Evolutionary conservation across 2,329 filamentous ascomycete species (phyloP).

Genomic region (Orbilia brochopaga): DNA sequence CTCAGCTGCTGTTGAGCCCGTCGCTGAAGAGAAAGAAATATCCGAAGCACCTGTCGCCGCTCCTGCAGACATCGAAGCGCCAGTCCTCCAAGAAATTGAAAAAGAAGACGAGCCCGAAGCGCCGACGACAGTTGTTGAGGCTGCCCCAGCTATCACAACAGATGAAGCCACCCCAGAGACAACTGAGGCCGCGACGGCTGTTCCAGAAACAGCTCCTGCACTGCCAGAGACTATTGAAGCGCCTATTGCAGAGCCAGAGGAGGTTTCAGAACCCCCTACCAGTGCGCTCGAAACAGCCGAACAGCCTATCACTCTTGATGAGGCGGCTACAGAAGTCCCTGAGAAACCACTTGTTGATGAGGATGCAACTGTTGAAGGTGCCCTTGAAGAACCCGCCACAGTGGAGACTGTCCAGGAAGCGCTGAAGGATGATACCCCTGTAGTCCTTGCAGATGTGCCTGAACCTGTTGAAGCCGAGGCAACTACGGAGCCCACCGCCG

Average conservation of each 20-base stretch:
- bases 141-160: constrained; percentile 6
- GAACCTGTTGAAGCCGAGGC: constrained; percentile 8
- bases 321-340: constrained; percentile 18
- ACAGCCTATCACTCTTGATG: constrained; percentile 24
- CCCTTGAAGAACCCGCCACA: constrained; percentile 11
- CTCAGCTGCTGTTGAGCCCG: background rate
- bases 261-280: constrained; percentile 4
- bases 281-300: constrained; percentile 17
- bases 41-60: constrained; percentile 5
- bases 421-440: background rate
- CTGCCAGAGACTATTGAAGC: background rate
- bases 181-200: background rate
- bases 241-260: constrained; percentile 4
- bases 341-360: constrained; percentile 18
- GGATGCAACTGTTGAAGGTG: constrained; percentile 8
- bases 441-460: background rate
- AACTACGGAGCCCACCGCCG: constrained; percentile 14
- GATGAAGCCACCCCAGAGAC: constrained; percentile 20
- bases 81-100: constrained; percentile 9
- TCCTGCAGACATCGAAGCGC: background rate
- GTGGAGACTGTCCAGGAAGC: constrained; percentile 21
- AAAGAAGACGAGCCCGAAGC: constrained; percentile 17
- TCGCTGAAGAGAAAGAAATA: constrained; percentile 5
- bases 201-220: background rate
- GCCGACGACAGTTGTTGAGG: constrained; percentile 3